Evolutionary conservation across 2,329 filamentous ascomycete genomes (phyloP).

Genomic region (Calcarisporium arbuscula): DNA sequence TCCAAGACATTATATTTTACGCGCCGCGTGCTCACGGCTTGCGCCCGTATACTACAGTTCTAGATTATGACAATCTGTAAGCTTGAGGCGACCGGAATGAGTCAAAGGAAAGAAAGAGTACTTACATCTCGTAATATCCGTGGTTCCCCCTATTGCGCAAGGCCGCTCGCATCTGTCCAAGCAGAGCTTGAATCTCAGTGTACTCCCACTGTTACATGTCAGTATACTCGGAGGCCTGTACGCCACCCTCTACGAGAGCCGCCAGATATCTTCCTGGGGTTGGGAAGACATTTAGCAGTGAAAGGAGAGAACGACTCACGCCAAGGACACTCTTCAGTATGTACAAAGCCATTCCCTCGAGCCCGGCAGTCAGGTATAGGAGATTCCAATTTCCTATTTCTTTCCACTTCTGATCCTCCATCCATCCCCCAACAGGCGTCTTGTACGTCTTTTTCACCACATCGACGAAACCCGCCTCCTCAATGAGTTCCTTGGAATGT

Average conservation of each 20-base stretch:
- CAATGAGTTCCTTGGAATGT: slow-evolving; percentile 15
- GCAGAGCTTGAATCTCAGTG: slow-evolving; percentile 15
- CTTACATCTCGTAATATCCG: slow-evolving; percentile 18
- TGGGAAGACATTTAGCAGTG: no score
- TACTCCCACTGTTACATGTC: no score
- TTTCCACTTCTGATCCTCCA: slow-evolving; percentile 10
- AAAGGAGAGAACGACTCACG: no score
- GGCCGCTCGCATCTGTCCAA: slow-evolving; percentile 17
- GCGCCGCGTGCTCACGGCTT: no score
- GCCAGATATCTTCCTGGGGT: no score
- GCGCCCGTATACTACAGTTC: no score
- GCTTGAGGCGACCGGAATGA: no score
- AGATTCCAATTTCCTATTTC: slow-evolving; percentile 15
- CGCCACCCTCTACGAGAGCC: no score
- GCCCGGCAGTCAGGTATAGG: slow-evolving; percentile 17
- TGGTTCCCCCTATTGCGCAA: slow-evolving; percentile 15
- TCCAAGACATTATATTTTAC: no score
- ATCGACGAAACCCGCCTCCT: slow-evolving; percentile 17
- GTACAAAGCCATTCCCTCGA: slow-evolving; percentile 21
- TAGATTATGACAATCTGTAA: no score
- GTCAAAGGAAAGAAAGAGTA: background rate
- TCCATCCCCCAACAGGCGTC: slow-evolving; percentile 12
- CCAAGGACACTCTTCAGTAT: slow-evolving; percentile 21
- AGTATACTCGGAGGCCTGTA: no score
- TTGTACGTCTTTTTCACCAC: slow-evolving; percentile 9